Evolutionary conservation across 805 yeast species (phyloP), one percentile per base, ranked within the genome.

Genomic region (baker's yeast (Saccharomyces cerevisiae)): DNA sequence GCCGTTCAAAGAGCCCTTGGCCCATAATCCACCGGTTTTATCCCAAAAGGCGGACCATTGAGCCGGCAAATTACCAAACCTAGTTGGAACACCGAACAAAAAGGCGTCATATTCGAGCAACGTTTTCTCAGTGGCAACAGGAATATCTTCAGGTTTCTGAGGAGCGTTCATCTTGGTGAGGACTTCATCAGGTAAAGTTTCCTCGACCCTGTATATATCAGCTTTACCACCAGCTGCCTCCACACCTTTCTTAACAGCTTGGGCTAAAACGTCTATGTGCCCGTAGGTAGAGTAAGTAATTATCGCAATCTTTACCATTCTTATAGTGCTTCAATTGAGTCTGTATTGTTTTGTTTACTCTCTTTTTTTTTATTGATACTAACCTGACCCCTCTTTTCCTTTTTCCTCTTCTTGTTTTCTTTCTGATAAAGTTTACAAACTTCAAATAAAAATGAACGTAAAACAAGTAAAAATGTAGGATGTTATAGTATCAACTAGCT

Each of bases 31-130:
- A 55, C 94, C 95, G 46, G 94, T 87, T 43, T 77, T 71, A 66
- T 84, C 96, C 85, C 89, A 84, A 74, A 85, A 88, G 9, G 84
- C 70, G 60, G 80, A 78, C 80, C 86, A 82, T 73, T 88, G 96
- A 29, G 89, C 82, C 51, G 96, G 89, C 69, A 80, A 73, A 67
- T 75, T 78, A 62, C 95, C 96, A 69, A 69, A 88, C 71, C 96
- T 79, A 32, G 95, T 87, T 61, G 96, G 95, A 56, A 87, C 70
- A 63, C 96, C 96, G 62, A 88, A 84, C 59, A 88, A 59, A 70
- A 83, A 84, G 13, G 83, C 90, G 65, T 88, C 95, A 73, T 84
- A 86, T 57, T 79, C 73, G 22, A 70, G 68, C 62, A 89, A 76
- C 2, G 80, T 78, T 9, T 79, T 83, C 5, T 72, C 63, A 4